Evolutionary conservation across 2,329 filamentous ascomycete genomes (phyloP).

Genomic region (Trichoderma pleuroti): DNA sequence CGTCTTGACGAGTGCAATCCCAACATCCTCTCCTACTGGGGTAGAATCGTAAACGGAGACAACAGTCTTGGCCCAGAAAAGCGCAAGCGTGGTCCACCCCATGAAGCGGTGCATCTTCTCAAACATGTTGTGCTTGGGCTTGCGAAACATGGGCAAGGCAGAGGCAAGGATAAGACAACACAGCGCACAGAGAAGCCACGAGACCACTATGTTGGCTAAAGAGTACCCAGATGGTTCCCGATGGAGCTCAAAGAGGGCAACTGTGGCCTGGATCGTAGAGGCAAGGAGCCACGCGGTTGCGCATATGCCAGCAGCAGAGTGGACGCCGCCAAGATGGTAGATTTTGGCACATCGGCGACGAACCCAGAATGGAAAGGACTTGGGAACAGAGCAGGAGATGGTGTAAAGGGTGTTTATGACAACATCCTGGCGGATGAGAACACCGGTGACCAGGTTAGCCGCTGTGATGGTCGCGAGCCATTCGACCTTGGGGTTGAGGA

Average conservation of each 20-base stretch:
- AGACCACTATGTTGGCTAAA: slow-evolving; percentile 44
- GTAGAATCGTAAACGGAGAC: slow-evolving; percentile 48
- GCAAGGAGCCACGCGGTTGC: slow-evolving; percentile 49
- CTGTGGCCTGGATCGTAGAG: slow-evolving; percentile 38
- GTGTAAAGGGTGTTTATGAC: slow-evolving; percentile 51
- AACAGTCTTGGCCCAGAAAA: slow-evolving; percentile 64
- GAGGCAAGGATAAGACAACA: slow-evolving; percentile 58
- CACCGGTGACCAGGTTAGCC: slow-evolving; percentile 47
- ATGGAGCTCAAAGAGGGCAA: slow-evolving; percentile 30
- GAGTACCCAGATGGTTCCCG: slow-evolving; percentile 32
- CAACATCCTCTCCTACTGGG: slow-evolving; percentile 33
- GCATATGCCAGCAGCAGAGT: slow-evolving; percentile 48
- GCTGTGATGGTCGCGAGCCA: slow-evolving; percentile 43
- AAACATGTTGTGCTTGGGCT: slow-evolving; percentile 63
- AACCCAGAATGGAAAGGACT: slow-evolving; percentile 46
- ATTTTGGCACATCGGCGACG: slow-evolving; percentile 48
- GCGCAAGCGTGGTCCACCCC: slow-evolving; percentile 63
- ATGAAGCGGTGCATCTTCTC: slow-evolving; percentile 69
- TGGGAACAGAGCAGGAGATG: slow-evolving; percentile 43
- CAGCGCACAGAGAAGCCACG: slow-evolving; percentile 56
- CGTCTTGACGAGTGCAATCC: slow-evolving; percentile 35
- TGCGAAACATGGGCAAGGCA: slow-evolving; percentile 62
- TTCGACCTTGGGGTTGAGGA: slow-evolving; percentile 33
- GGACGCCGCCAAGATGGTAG: slow-evolving; percentile 51
- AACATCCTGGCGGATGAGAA: slow-evolving; percentile 51